Evolutionary conservation across 73 alveolate species (phyloP).

Genomic region (Effrenium voratum): DNA sequence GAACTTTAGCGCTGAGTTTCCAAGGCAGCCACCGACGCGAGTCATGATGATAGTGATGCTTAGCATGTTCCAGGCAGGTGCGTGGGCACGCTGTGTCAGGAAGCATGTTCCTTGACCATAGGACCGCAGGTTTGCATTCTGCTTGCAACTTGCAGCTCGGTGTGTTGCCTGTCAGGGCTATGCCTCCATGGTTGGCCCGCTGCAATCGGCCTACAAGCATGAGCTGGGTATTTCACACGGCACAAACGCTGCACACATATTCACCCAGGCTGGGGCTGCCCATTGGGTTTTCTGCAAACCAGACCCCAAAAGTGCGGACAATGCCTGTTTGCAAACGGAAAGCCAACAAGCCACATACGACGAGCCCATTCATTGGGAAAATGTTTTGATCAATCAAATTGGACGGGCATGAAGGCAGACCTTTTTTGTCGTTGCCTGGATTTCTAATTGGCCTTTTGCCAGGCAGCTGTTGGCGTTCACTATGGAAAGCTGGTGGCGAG

Average conservation of each 20-base stretch:
- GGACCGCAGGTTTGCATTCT: neutral
- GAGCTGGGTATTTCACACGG: slow-evolving; percentile 54
- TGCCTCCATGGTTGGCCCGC: slow-evolving; percentile 92
- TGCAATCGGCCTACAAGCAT: slow-evolving; percentile 84
- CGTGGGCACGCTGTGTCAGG: neutral
- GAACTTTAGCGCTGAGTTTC: too few relatives aligned
- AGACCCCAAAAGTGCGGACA: too few relatives aligned
- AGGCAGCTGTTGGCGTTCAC: slow-evolving; percentile 92
- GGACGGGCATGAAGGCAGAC: too few relatives aligned
- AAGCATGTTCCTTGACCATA: neutral
- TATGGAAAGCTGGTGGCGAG: slow-evolving; percentile 87
- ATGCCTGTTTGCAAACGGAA: too few relatives aligned
- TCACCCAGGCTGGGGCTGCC: slow-evolving; percentile 33
- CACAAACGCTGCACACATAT: slow-evolving; percentile 7
- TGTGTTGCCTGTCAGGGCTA: slow-evolving; percentile 47
- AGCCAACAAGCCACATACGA: too few relatives aligned
- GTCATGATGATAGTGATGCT: slow-evolving; percentile 76
- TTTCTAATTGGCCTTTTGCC: neutral
- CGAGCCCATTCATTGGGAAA: too few relatives aligned
- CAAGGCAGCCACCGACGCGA: slow-evolving; percentile 22
- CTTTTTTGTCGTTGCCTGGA: too few relatives aligned
- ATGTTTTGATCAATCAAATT: too few relatives aligned
- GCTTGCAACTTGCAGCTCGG: neutral
- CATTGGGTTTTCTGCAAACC: neutral
- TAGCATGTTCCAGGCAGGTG: slow-evolving; percentile 47